Base-by-base conservation (phyloP, 1,284 basidiomycete species). In the Naganishia sp. region DNA sequence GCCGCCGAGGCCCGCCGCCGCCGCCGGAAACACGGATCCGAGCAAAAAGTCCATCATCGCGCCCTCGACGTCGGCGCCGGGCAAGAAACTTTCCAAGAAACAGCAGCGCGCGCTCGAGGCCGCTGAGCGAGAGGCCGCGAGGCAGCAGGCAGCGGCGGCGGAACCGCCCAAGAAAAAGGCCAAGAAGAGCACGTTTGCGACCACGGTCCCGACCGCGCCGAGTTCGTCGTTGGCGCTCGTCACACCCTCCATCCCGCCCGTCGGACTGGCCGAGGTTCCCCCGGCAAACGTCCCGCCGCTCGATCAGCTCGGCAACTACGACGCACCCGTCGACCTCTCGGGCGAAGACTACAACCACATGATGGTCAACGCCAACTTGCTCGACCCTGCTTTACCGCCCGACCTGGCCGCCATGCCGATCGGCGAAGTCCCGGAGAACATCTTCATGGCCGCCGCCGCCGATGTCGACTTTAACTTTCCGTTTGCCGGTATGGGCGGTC, bases 81-180 rank as follows among this genome's bases (percentile, higher is more conserved):
- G 42, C 6, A 63, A 63, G 21, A 63, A 63, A 25, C 17, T 63
- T 41, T 54, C 61, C 39, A 63, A 63, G 51, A 63, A 63, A 25
- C 51, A 53, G 57, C 57, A 66, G 50, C 25, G 31, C 18, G 41
- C 50, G 56, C 25, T 58, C 31, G 52, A 52, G 9, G 57, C 57
- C n/a, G 55, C 57, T 23, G 53, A 53, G 25, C 28, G 46, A 45
- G 55, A 66, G 31, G 54, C 42, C 25, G 57, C 43, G 17, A 35
- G 35, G 31, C 49, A 51, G 28, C 28, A 52, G 31, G 56, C 55
- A 31, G 46, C 56, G 6, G 50, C 42, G 3, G 65, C 50, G 18
- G 41, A 61, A 23, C 56, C 65, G 11, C 50, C 65, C 17, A 66
- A 61, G 50, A 66, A 66, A 46, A 66, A 66, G 51, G 56, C 39